Base-by-base conservation (phyloP, 23 red algal genomes). In the Gracilaria domingensis region DNA sequence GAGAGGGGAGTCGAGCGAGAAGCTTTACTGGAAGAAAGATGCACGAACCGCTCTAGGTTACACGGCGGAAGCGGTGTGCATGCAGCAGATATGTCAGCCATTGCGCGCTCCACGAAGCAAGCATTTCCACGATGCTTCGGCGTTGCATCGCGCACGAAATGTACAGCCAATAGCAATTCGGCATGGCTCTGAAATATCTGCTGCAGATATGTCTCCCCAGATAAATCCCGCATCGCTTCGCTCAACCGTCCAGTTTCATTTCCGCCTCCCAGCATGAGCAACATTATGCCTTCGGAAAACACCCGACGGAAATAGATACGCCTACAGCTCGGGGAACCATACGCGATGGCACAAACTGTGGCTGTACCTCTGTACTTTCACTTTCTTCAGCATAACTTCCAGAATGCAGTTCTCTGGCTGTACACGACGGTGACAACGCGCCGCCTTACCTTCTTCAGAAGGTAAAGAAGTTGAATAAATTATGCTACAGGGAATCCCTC, bases 131-230 rank as follows among this genome's bases (percentile, higher is more conserved):
- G 42, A 4, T 11, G 42, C 42, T 55, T 55, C 17, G 9, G 9
- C 51, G 51, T 55, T 55, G 51, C 9, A 7, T 55, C 9, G 12
- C 23, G 64, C 64, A 69, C 64, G 32, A 30, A 4, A 69, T 69
- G 40, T 16, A 7, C 45, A 77, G 21, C 72, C 72, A 77, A 77
- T 77, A 29, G 45, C 72, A 77, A 50, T 1, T 23, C 45, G 23
- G 7, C 72, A 8, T 51, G 38, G 0, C n/a, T 29, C 39, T 4
- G 40, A 77, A 77, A 77, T 77, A 77, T 77, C 72, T 77, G 72
- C 39, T 26, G 39, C 42, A 49, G 72, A 77, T 28, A 77, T 77
- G 72, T 23, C 16, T 45, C 3, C 13, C 21, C 7, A 37, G 21
- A 30, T 12, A 25, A 33, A 40, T 42, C 67, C 12, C 28, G 8